These are phyloP conservation scores for Nicotiana tabacum DNA, from an alignment of 257 asterid genomes.

Conservation along the genomic window DNA sequence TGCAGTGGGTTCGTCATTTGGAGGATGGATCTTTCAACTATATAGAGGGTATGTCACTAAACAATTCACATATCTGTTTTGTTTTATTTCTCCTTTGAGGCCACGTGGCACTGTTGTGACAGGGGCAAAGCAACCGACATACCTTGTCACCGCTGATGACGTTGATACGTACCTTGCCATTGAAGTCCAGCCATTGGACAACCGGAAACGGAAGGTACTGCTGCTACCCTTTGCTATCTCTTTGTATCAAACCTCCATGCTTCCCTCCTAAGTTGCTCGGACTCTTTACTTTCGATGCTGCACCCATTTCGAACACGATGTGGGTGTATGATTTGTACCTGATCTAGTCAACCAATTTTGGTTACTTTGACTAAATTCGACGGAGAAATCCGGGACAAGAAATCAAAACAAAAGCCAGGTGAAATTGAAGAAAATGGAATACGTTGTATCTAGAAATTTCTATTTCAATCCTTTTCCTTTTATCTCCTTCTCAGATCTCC, in stretches of 20 bases:
- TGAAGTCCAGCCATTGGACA: constrained; percentile 96
- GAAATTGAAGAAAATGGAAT: no score
- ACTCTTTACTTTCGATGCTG: no score
- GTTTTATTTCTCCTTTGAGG: constrained; percentile 15
- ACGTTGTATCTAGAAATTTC: no score
- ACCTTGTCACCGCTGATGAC: constrained; percentile 94
- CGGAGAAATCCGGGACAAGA: no score
- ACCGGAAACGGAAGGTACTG: constrained; percentile 92
- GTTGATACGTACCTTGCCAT: constrained; percentile 87
- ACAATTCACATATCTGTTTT: constrained; percentile 1
- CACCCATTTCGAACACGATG: no score
- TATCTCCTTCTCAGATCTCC: no score
- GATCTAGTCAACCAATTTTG: no score
- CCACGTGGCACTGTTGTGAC: constrained; percentile 26
- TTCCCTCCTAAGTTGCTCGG: neutral
- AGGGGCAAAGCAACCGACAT: constrained; percentile 95
- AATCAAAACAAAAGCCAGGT: no score
- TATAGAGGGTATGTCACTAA: constrained; percentile 63
- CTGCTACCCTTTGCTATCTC: neutral
- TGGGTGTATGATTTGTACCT: no score
- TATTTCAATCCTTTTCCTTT: no score
- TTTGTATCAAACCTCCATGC: neutral
- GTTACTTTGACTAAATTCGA: no score
- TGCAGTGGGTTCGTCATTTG: constrained; percentile 96
- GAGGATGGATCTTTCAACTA: constrained; percentile 93